Evolutionary conservation across 139 green algal species (phyloP).

Genomic region (Raphidocelis subcapitata): DNA sequence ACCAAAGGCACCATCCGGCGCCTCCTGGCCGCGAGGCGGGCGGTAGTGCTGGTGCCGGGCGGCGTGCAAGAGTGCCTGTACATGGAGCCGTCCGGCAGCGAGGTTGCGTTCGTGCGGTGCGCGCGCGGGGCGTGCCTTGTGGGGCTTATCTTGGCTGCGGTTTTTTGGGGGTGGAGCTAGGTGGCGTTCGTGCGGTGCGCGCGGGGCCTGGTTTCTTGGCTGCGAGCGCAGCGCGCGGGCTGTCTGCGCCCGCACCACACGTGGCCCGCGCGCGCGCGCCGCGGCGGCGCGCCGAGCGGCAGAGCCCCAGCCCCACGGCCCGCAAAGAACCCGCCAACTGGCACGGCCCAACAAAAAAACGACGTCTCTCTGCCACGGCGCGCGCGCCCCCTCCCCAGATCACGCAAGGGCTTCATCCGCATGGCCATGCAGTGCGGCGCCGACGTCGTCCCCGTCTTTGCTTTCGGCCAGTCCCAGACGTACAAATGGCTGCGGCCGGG

Average conservation of each 20-base stretch:
- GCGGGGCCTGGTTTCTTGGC: too few relatives aligned
- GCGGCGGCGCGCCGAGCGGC: too few relatives aligned
- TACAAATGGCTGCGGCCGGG: constrained; percentile 62
- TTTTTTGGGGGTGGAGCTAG: not conserved
- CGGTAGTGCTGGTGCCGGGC: constrained; percentile 59
- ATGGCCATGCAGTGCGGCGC: constrained; percentile 67
- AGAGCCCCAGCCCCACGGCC: too few relatives aligned
- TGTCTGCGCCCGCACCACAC: too few relatives aligned
- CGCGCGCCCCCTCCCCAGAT: not conserved
- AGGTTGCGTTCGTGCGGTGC: constrained; percentile 65
- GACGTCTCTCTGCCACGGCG: too few relatives aligned
- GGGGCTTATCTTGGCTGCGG: not conserved
- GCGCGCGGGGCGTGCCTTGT: too few relatives aligned
- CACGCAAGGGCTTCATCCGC: constrained; percentile 74
- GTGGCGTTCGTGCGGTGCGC: too few relatives aligned
- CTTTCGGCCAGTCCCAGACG: constrained; percentile 80
- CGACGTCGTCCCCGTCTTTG: constrained; percentile 78
- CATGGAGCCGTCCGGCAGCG: constrained; percentile 61
- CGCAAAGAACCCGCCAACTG: too few relatives aligned
- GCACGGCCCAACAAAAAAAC: too few relatives aligned
- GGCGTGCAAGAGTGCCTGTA: constrained; percentile 75
- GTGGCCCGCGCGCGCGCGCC: too few relatives aligned
- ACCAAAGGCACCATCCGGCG: constrained; percentile 30
- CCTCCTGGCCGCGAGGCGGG: constrained; percentile 38
- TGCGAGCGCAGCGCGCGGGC: too few relatives aligned